Evolutionary conservation across 2,329 filamentous ascomycete genomes (phyloP).

Genomic region (Fusarium oxysporum): DNA sequence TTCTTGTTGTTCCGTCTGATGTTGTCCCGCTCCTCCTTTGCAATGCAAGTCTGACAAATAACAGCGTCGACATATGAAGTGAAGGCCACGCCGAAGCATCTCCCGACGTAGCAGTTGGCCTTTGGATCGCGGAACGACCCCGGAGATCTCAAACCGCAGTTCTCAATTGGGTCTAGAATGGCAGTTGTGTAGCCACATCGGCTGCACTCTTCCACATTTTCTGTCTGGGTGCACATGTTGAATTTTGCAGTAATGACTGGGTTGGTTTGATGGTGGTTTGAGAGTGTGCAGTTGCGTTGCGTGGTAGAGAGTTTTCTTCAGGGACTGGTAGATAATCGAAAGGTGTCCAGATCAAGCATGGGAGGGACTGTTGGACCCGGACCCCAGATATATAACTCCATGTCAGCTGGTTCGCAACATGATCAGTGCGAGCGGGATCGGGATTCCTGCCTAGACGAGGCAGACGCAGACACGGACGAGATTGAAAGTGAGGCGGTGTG

Average conservation of each 20-base stretch:
- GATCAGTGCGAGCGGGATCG: constrained; percentile 9
- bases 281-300: neutral
- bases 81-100: constrained; percentile 29
- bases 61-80: constrained; percentile 30
- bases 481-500: constrained; percentile 29
- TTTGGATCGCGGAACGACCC: constrained; percentile 13
- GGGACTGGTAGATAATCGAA: neutral
- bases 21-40: constrained; percentile 10
- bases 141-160: constrained; percentile 21
- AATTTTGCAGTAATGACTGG: neutral
- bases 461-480: constrained; percentile 5
- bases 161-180: constrained; percentile 21
- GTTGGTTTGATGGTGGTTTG: neutral
- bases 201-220: constrained; percentile 29
- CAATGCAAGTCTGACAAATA: constrained; percentile 9
- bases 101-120: constrained; percentile 13
- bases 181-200: constrained; percentile 16
- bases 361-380: constrained; percentile 13
- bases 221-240: constrained; percentile 33
- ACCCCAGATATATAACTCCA: constrained; percentile 24
- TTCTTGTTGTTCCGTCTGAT: neutral
- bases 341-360: neutral
- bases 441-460: constrained; percentile 32
- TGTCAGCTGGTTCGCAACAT: constrained; percentile 36
- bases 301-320: neutral